A percentile compares a stretch with the other conserved stretches of the same genome.
Evolutionary conservation across 257 asterid genomes (phyloP).

Genomic region (Penstemon davidsonii): DNA sequence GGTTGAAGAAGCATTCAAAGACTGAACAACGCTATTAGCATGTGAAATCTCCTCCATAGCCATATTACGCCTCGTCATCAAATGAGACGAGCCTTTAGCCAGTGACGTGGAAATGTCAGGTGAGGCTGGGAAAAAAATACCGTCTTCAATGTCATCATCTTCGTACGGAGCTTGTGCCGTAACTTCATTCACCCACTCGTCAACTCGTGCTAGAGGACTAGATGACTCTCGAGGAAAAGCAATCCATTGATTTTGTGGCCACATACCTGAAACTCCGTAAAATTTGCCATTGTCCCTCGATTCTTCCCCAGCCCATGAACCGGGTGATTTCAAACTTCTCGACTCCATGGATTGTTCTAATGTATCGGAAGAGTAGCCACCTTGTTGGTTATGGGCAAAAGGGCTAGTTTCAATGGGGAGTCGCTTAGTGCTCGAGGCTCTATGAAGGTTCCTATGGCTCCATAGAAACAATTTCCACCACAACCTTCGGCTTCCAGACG

Average conservation of each 20-base stretch:
- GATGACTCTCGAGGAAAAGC: slow-evolving; percentile 63
- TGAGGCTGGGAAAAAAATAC: slow-evolving; percentile 35
- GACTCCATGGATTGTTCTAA: slow-evolving; percentile 40
- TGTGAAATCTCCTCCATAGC: slow-evolving; percentile 50
- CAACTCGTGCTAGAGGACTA: slow-evolving; percentile 43
- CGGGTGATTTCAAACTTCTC: slow-evolving; percentile 40
- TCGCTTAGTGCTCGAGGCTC: slow-evolving; percentile 27
- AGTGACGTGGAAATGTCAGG: slow-evolving; percentile 38
- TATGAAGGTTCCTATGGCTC: slow-evolving; percentile 72
- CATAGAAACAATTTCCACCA: slow-evolving; percentile 83
- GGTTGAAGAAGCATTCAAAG: slow-evolving; percentile 63
- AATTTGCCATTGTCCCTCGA: slow-evolving; percentile 33
- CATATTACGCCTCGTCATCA: slow-evolving; percentile 12
- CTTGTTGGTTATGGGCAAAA: slow-evolving; percentile 46
- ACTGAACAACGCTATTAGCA: slow-evolving; percentile 65
- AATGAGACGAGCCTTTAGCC: slow-evolving; percentile 31
- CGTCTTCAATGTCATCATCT: slow-evolving; percentile 37
- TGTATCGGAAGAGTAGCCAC: slow-evolving; percentile 80
- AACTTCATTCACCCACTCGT: slow-evolving; percentile 65
- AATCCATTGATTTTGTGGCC: slow-evolving; percentile 90
- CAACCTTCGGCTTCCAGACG: slow-evolving; percentile 66
- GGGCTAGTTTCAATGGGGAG: slow-evolving; percentile 33
- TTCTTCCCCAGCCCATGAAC: slow-evolving; percentile 33
- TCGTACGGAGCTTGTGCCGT: slow-evolving; percentile 41
- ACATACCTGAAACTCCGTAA: slow-evolving; percentile 53